Base-by-base conservation (phyloP, 176 grass and related monocot species). In the Pharus latifolius region DNA sequence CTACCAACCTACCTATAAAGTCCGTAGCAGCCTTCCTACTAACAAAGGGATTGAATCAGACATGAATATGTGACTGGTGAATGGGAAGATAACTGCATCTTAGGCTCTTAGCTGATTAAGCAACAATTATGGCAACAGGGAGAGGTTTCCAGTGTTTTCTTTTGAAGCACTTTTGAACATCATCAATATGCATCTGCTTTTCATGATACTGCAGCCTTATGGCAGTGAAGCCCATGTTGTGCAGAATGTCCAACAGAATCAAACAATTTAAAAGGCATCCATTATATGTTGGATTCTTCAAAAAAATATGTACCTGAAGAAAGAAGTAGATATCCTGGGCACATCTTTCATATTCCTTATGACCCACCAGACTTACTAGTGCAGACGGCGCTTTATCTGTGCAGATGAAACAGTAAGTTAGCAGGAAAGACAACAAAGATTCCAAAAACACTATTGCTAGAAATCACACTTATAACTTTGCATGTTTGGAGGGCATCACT, bases 291-390 rank as follows among this genome's bases (percentile, higher is more conserved):
- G 56, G 64, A 48, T 28, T 41, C 49, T 56, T 37, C 44, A 49
- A 25, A 33, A 25, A 33, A 70, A 63, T 58, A 37, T 11, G 83
- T 86, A 91, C 96, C 96, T 99, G 96, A 66, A 99, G 87, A 86
- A 99, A 99, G 73, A 91, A 95, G 78, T 91, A 99, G 48, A 99
- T 70, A 76, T 99, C 96, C 56, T 88, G 79, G 57, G 87, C 96
- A 84, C 90, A 91, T 29, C 73, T 87, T 76, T 99, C 90, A 13
- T 99, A 99, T 75, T 99, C 96, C 79, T 91, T 99, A 63, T 82
- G 82, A 43, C 96, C 96, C 69, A 99, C 90, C 25, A 99, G 73
- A 77, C 87, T 91, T 54, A 99, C 90, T 44, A 99, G 76, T 7
- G 82, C 69, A 84, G 76, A 68, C 63, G 90, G 96, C 15, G 90